Evolutionary conservation across 345 rosid species (phyloP).

Genomic region (Zanthoxylum bungeanum): DNA sequence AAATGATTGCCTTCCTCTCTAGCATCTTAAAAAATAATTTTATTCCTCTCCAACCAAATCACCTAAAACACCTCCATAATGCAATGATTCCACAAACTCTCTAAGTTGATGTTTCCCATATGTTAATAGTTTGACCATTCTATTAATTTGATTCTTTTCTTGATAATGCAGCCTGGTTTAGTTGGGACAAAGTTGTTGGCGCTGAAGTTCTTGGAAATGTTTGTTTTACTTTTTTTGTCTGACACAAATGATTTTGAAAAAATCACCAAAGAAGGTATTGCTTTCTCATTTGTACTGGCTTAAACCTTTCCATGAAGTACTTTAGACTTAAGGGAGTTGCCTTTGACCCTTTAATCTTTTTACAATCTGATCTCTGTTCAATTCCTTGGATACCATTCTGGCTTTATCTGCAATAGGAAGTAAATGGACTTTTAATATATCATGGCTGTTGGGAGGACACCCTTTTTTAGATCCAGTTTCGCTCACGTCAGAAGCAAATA

Average conservation of each 20-base stretch:
- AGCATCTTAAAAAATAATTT: background rate
- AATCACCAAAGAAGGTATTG: slow-evolving; percentile 58
- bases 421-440: slow-evolving; percentile 56
- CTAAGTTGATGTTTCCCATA: background rate
- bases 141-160: slow-evolving; percentile 13
- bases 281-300: slow-evolving; percentile 2
- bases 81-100: too few relatives aligned
- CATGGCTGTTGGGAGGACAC: slow-evolving; percentile 72
- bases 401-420: slow-evolving; percentile 41
- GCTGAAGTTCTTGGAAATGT: slow-evolving; percentile 86
- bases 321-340: background rate
- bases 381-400: slow-evolving; percentile 15
- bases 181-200: slow-evolving; percentile 73
- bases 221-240: slow-evolving; percentile 69
- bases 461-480: slow-evolving; percentile 61
- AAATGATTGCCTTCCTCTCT: background rate
- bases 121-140: slow-evolving; percentile 10
- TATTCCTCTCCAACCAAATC: too few relatives aligned
- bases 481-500: slow-evolving; percentile 65
- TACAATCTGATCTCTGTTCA: background rate
- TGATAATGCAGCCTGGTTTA: slow-evolving; percentile 64
- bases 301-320: slow-evolving; percentile 2
- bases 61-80: too few relatives aligned
- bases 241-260: slow-evolving; percentile 62
- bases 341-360: slow-evolving; percentile 10